phyloP scores from a whole-genome alignment of 2,329 filamentous ascomycete species.

The Gliomastix tumulicola region DNA sequence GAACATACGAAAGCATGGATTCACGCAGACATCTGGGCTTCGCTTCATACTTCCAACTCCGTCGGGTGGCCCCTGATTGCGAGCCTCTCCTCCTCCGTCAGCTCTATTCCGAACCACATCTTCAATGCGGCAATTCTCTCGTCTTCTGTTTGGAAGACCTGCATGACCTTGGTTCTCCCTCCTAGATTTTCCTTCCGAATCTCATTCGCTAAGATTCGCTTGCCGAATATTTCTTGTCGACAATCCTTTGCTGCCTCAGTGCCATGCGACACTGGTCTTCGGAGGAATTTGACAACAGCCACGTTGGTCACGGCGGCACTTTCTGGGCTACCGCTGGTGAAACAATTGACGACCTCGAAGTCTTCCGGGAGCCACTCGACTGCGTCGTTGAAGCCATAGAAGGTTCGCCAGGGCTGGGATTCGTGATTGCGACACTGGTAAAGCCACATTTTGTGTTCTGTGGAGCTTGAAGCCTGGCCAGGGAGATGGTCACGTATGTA shows the following conservation, averaged over 20 bases:
- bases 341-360: slow-evolving; percentile 54
- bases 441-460: slow-evolving; percentile 49
- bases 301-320: slow-evolving; percentile 49
- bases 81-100: slow-evolving; percentile 39
- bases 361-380: slow-evolving; percentile 56
- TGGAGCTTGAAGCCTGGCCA: slow-evolving; percentile 26
- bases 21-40: too few species aligned
- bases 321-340: slow-evolving; percentile 37
- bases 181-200: slow-evolving; percentile 46
- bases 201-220: slow-evolving; percentile 42
- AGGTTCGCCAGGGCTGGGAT: slow-evolving; percentile 44
- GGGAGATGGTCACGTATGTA: slow-evolving; percentile 42
- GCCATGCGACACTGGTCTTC: too few species aligned
- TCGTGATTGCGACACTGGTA: slow-evolving; percentile 50
- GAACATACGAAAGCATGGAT: too few species aligned
- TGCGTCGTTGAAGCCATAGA: slow-evolving; percentile 57
- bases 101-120: slow-evolving; percentile 43
- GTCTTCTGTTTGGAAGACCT: slow-evolving; percentile 38
- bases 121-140: slow-evolving; percentile 45
- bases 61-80: slow-evolving; percentile 42
- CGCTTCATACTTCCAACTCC: too few species aligned
- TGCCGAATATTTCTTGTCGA: slow-evolving; percentile 42
- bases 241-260: too few species aligned
- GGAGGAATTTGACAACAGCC: slow-evolving; percentile 46
- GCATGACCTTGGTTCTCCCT: slow-evolving; percentile 39